Evolutionary conservation across 2,329 filamentous ascomycete species (phyloP).

Genomic region (Helicocarpus griseus): DNA sequence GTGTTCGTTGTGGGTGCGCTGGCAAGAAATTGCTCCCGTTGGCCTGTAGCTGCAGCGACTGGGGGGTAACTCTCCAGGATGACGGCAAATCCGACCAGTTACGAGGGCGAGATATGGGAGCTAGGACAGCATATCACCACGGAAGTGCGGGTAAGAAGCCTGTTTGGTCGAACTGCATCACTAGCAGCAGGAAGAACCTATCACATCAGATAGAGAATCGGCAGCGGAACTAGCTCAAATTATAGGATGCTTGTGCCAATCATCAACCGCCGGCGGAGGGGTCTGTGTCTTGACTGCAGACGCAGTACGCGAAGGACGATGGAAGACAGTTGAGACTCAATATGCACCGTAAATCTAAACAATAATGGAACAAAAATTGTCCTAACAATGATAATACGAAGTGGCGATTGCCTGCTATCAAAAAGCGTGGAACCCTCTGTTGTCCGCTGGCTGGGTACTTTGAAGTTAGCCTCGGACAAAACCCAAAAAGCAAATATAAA

Average conservation of each 20-base stretch:
- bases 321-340: too few species aligned
- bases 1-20: constrained; percentile 1
- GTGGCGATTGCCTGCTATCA: too few species aligned
- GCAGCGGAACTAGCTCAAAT: background rate
- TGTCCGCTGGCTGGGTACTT: too few species aligned
- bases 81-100: constrained; percentile 2
- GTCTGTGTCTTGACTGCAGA: too few species aligned
- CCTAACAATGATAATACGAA: too few species aligned
- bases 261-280: background rate
- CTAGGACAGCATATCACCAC: background rate
- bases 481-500: too few species aligned
- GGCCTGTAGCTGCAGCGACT: background rate
- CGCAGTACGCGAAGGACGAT: too few species aligned
- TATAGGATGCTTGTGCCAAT: background rate
- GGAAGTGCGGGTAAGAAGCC: constrained; percentile 4
- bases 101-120: background rate
- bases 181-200: background rate
- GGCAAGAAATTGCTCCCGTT: background rate
- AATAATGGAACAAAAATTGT: too few species aligned
- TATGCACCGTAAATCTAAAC: too few species aligned
- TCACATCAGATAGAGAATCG: background rate
- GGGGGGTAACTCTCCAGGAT: background rate
- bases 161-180: background rate
- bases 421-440: too few species aligned
- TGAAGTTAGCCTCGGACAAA: too few species aligned